Conservation (phyloP, 176 grass and related monocot genomes). For the Triticum dicoccoides region DNA sequence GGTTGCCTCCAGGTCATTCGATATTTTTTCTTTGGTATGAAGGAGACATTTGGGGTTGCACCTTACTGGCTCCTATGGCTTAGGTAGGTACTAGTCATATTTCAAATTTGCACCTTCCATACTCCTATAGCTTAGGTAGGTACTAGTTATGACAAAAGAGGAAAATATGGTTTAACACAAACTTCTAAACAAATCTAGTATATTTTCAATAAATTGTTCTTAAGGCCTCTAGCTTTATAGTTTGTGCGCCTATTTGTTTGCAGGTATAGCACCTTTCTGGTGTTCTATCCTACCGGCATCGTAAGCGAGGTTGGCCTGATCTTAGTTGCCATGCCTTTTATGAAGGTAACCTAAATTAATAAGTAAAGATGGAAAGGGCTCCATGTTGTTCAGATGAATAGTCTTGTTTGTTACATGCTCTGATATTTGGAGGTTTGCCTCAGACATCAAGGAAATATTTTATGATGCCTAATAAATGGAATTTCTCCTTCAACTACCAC, state of each 20-base stretch:
- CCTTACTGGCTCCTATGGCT: conserved; percentile 90
- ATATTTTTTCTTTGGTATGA: conserved; percentile 95
- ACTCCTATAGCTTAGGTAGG: conserved; percentile 75
- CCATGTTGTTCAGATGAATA: background rate
- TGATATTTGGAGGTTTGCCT: background rate
- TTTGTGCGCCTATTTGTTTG: background rate
- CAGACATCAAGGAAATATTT: conserved; percentile 25
- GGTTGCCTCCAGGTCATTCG: conserved; percentile 62
- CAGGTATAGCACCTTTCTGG: conserved; percentile 44
- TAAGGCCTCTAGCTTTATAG: background rate
- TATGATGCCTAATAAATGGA: conserved; percentile 42
- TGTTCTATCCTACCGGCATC: conserved; percentile 49
- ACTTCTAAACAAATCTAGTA: background rate
- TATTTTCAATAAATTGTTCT: background rate
- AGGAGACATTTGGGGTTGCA: conserved; percentile 68
- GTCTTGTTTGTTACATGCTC: background rate
- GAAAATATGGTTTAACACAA: background rate
- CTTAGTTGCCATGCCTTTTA: conserved; percentile 36
- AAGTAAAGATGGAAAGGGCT: background rate
- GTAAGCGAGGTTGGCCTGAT: conserved; percentile 43
- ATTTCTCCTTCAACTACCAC: conserved; percentile 41
- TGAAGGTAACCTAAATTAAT: conserved; percentile 34
- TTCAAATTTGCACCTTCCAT: conserved; percentile 40
- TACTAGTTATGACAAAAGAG: background rate
- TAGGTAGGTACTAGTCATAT: conserved; percentile 34